phyloP scores from a whole-genome alignment of 2,329 filamentous ascomycete species.

The Pseudogymnoascus sp. region DNA sequence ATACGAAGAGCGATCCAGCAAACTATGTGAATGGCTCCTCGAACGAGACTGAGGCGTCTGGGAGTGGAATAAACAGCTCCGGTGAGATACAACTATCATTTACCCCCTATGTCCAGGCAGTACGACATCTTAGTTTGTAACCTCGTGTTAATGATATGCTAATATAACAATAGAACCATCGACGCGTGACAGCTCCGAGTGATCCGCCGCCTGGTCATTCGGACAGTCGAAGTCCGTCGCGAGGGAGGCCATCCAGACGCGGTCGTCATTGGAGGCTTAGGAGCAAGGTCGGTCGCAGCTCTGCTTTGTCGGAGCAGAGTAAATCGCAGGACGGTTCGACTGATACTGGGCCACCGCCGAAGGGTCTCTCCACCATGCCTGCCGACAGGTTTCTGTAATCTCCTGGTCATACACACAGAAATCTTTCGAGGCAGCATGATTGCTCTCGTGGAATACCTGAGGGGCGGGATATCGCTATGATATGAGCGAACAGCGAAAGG shows the following conservation, averaged over 20 bases:
- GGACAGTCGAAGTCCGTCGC: conserved; percentile 15
- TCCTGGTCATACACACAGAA: background rate
- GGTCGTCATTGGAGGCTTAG: conserved; percentile 28
- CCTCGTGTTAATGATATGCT: background rate
- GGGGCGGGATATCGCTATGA: background rate
- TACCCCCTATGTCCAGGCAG: conserved; percentile 1
- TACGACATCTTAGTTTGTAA: background rate
- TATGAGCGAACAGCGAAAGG: background rate
- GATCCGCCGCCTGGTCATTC: conserved; percentile 22
- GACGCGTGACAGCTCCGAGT: conserved; percentile 28
- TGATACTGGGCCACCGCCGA: background rate
- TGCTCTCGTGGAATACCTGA: background rate
- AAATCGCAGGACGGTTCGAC: background rate
- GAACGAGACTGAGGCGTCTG: conserved; percentile 24
- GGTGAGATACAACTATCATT: conserved; percentile 20
- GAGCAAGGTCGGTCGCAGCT: conserved; percentile 15
- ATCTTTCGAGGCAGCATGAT: background rate
- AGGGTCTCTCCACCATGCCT: background rate
- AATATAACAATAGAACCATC: conserved; percentile 20
- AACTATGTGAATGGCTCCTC: conserved; percentile 18
- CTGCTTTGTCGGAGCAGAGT: background rate
- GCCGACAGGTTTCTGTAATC: background rate
- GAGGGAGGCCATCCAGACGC: conserved; percentile 20
- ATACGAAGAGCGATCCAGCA: conserved; percentile 26
- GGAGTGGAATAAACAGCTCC: conserved; percentile 21